Evolutionary conservation across 495 filamentous ascomycete genomes (phyloP).

Genomic region (Penicillium daleae): DNA sequence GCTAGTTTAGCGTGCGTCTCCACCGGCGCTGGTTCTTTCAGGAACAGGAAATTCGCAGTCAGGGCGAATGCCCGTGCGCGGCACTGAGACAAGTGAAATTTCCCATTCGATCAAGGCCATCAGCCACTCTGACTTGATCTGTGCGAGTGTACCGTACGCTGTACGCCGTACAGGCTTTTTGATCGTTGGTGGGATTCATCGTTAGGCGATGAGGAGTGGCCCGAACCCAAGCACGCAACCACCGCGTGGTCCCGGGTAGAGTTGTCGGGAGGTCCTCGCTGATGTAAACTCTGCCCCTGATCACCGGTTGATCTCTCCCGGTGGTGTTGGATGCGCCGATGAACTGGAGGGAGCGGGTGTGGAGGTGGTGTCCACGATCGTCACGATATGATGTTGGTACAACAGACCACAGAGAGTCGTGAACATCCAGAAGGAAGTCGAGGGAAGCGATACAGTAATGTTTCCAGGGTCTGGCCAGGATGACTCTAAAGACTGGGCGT

Average conservation of each 20-base stretch:
- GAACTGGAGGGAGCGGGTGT: constrained; percentile 26
- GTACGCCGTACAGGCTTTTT: neutral
- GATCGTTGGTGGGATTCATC: neutral
- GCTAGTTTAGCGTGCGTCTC: neutral
- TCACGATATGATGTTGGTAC: neutral
- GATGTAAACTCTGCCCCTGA: constrained; percentile 21
- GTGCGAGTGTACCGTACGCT: neutral
- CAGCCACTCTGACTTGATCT: neutral
- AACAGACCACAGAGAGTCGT: neutral
- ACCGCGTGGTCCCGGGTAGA: neutral
- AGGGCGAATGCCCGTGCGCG: constrained; percentile 14
- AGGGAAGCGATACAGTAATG: neutral
- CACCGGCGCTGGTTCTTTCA: constrained; percentile 10
- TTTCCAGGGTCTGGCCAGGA: constrained; percentile 1
- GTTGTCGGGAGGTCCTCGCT: neutral
- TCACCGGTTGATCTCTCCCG: constrained; percentile 31
- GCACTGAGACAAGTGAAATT: constrained; percentile 30
- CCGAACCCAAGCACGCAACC: constrained; percentile 10
- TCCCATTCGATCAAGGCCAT: constrained; percentile 4
- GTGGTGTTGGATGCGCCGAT: constrained; percentile 4
- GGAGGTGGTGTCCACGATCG: constrained; percentile 8
- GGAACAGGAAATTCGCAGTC: constrained; percentile 31
- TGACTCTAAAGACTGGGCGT: neutral
- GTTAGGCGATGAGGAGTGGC: neutral
- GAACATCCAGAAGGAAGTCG: neutral